phyloP scores from a whole-genome alignment of 108 stramenopile genomes.

The Schizochytrium sp. region DNA sequence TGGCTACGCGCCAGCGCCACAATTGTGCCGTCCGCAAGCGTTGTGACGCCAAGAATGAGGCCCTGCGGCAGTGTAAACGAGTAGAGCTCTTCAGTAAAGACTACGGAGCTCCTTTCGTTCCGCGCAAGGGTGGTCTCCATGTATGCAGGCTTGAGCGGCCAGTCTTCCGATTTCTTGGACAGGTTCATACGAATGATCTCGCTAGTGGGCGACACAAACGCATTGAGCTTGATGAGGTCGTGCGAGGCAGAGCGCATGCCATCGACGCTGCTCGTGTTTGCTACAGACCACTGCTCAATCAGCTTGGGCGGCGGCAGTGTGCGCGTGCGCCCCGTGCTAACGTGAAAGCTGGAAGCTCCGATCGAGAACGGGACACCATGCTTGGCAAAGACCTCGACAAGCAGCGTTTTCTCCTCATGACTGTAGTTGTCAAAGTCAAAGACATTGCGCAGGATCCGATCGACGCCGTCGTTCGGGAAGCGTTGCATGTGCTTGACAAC shows the following conservation, averaged over 20 bases:
- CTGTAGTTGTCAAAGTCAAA: slow-evolving; percentile 33
- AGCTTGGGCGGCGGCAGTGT: background rate
- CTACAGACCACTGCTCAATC: background rate
- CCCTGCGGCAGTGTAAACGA: background rate
- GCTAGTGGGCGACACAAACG: background rate
- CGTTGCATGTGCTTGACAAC: slow-evolving; percentile 26
- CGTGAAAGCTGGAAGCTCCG: background rate
- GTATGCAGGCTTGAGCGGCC: background rate
- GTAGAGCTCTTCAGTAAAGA: background rate
- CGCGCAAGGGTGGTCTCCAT: background rate
- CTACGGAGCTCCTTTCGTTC: background rate
- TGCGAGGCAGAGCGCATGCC: background rate
- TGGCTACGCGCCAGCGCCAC: background rate
- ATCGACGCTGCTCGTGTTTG: background rate
- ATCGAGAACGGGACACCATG: slow-evolving; percentile 6
- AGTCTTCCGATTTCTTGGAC: background rate
- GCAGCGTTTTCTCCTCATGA: background rate
- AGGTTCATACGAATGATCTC: background rate
- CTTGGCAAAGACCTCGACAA: background rate
- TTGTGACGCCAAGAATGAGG: background rate
- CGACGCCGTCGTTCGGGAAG: slow-evolving; percentile 24
- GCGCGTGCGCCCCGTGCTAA: background rate
- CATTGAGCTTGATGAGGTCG: background rate
- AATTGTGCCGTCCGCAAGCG: background rate
- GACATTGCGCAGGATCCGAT: background rate